phyloP scores from a whole-genome alignment of 768 basidiomycete genomes.

The Mycena maculata region DNA sequence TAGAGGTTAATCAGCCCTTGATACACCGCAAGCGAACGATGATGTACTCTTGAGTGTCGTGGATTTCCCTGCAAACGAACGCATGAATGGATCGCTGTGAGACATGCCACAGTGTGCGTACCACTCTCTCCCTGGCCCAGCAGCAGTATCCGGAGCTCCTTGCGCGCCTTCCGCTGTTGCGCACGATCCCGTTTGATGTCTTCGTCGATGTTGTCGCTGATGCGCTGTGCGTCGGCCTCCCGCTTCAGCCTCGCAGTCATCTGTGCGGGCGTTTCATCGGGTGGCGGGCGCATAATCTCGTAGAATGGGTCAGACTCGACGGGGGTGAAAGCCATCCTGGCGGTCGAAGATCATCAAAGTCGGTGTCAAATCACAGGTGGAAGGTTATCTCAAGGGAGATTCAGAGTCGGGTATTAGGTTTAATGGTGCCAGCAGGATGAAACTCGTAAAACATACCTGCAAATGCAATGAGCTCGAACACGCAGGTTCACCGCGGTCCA shows the following conservation, averaged over 20 bases:
- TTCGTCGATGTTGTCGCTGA: constrained; percentile 71
- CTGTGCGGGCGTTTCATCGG: constrained; percentile 64
- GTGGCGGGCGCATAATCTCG: constrained; percentile 60
- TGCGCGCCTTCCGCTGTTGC: constrained; percentile 56
- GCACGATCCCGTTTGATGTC: constrained; percentile 62
- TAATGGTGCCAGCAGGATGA: no score
- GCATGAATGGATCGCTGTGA: constrained; percentile 14
- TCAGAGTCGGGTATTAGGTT: no score
- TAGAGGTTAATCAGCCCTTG: constrained; percentile 38
- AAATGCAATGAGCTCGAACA: no score
- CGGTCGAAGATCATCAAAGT: constrained; percentile 21
- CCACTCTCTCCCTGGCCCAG: constrained; percentile 78
- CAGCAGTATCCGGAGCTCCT: constrained; percentile 66
- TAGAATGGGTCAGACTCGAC: constrained; percentile 54
- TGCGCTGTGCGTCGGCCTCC: constrained; percentile 60
- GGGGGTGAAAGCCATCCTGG: constrained; percentile 21
- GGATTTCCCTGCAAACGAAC: constrained; percentile 64
- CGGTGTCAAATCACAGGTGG: neutral
- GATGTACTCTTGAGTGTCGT: constrained; percentile 71
- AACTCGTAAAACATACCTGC: no score
- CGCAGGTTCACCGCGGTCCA: no score
- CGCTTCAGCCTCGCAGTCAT: constrained; percentile 57
- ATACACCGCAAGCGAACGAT: neutral
- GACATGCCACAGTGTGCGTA: constrained; percentile 45
- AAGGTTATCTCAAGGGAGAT: no score